Evolutionary conservation across 495 filamentous ascomycete genomes (phyloP).

Genomic region (Penicillium desertorum): DNA sequence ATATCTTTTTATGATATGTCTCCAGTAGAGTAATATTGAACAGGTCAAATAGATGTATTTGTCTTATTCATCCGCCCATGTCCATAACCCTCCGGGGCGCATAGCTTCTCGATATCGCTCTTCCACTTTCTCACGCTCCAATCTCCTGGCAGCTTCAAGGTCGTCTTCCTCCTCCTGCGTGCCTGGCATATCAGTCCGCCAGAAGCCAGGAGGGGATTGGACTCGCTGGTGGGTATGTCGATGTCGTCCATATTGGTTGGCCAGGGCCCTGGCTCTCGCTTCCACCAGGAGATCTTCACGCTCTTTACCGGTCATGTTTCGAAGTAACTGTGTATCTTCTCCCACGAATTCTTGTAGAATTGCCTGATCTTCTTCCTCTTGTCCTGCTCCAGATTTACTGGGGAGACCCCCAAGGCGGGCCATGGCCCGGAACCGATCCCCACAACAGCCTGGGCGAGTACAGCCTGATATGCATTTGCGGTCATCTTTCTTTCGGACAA

Average conservation of each 20-base stretch:
- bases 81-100: conserved; percentile 69
- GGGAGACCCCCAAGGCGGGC: conserved; percentile 46
- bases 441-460: conserved; percentile 73
- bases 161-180: conserved; percentile 74
- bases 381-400: conserved; percentile 21
- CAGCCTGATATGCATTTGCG: conserved; percentile 81
- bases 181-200: conserved; percentile 81
- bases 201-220: conserved; percentile 79
- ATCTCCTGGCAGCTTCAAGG: conserved; percentile 56
- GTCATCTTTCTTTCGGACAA: conserved; percentile 69
- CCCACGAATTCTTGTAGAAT: conserved; percentile 70
- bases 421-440: conserved; percentile 65
- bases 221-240: conserved; percentile 68
- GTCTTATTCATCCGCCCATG: conserved; percentile 74
- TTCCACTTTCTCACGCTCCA: conserved; percentile 62
- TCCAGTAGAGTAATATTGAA: not conserved
- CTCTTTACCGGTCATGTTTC: conserved; percentile 49
- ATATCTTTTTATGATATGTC: not conserved
- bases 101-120: conserved; percentile 80
- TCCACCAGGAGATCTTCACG: conserved; percentile 60
- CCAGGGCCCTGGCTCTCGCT: conserved; percentile 64
- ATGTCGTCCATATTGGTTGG: conserved; percentile 74
- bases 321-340: conserved; percentile 43
- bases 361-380: conserved; percentile 47
- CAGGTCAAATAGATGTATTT: not conserved